Evolutionary conservation across 1,284 basidiomycete species (phyloP).

Genomic region (Schizopora paradoxa): DNA sequence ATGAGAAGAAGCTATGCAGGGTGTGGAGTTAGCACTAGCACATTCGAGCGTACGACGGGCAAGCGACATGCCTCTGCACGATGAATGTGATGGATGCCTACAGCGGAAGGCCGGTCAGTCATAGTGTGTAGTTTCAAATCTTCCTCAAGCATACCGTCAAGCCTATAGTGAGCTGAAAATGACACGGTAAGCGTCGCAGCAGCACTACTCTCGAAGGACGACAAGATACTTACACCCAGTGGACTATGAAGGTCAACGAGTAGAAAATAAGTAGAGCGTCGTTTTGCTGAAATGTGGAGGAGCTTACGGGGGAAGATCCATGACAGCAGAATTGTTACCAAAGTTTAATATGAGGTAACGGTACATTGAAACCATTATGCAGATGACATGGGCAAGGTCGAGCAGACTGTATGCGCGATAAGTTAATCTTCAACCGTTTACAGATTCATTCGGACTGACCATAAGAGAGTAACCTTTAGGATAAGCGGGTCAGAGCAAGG

Average conservation of each 20-base stretch:
- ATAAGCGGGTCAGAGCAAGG: too few species aligned
- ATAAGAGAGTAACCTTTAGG: too few species aligned
- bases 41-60: not conserved
- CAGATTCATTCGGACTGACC: too few species aligned
- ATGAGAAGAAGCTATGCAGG: slow-evolving; percentile 12
- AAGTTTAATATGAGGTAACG: slow-evolving; percentile 15
- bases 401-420: slow-evolving; percentile 8
- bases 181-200: not conserved
- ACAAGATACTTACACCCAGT: slow-evolving; percentile 4
- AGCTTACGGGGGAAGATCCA: slow-evolving; percentile 9
- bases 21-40: not conserved
- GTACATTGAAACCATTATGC: slow-evolving; percentile 15
- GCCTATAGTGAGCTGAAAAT: slow-evolving; percentile 11
- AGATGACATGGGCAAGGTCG: slow-evolving; percentile 12
- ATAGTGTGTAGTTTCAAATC: too few species aligned
- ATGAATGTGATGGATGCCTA: slow-evolving; percentile 16
- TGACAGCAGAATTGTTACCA: slow-evolving; percentile 13
- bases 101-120: too few species aligned
- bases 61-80: slow-evolving; percentile 9
- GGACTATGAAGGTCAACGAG: not conserved
- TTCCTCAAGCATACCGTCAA: too few species aligned
- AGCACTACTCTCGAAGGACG: not conserved
- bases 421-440: too few species aligned
- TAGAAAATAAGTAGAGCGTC: not conserved
- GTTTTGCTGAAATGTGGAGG: not conserved